Base-by-base conservation (phyloP, 2,329 filamentous ascomycete species). In the Anisogramma anomala region DNA sequence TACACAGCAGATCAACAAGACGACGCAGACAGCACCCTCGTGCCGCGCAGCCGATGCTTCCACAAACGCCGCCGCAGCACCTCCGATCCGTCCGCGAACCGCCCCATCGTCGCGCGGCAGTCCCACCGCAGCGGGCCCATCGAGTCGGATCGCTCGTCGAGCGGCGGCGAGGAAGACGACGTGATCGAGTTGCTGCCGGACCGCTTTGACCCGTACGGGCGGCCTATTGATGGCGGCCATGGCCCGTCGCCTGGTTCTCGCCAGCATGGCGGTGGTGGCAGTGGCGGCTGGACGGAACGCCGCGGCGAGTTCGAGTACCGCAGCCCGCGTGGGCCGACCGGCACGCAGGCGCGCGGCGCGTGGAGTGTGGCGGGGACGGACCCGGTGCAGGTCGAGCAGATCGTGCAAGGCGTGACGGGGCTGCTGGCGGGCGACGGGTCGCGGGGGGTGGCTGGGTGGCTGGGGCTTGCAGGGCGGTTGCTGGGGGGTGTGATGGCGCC, bases 301-400 rank as follows among this genome's bases (percentile, higher is more conserved):
- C 56, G 49, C 7, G 68, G 68, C 3, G 59, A 64, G 1, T 71
- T 72, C 44, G 58, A 61, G 25, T 64, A 63, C 39, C 51, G 55
- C 14, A 48, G 40, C 18, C 48, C 50, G 2, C 37, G 43, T 9
- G 22, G 22, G 3, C 31, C 32, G 3, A 26, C 40, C 5, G 42
- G 40, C 18, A 27, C 34, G 50, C 58, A 6, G 2, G 51, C 67
- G 13, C 54, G 50, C 0, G 67, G 68, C 0, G 55, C 59, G 11
- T 72, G 68, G 68, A 60, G 62, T 18, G 55, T 71, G 0, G 59
- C 55, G 2, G 65, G 67, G 5, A 67, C 65, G 0, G 65, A 72
- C 18, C 49, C 50, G 1, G 60, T 62, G 36, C 53, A 56, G 19
- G 61, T 69, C 3, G 64, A 69, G 23, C 51, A 52, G 17, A 53